Evolutionary conservation across 441 rosid species (phyloP).

Genomic region (Sinapis alba): DNA sequence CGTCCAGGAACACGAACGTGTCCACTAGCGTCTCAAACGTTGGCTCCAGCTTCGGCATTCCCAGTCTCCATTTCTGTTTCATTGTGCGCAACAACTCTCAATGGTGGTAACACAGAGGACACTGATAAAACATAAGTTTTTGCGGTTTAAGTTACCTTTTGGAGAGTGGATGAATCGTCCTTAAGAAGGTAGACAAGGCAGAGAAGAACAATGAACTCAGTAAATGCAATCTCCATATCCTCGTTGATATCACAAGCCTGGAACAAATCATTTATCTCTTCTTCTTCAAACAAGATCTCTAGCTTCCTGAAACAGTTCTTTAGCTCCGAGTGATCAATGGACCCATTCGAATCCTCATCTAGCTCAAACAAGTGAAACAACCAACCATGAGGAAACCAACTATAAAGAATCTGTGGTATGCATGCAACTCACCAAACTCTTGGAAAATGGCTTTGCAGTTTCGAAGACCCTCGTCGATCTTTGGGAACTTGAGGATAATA

Average conservation of each 20-base stretch:
- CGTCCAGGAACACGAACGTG: slow-evolving; percentile 88
- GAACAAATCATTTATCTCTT: slow-evolving; percentile 80
- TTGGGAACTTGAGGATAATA: slow-evolving; percentile 86
- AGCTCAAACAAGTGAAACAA: slow-evolving; percentile 4
- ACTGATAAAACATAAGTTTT: neutral
- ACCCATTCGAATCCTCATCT: slow-evolving; percentile 91
- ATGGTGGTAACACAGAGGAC: neutral
- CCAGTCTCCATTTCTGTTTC: slow-evolving; percentile 57
- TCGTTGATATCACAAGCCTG: slow-evolving; percentile 81
- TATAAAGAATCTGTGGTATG: neutral
- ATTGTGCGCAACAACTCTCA: neutral
- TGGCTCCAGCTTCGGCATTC: slow-evolving; percentile 76
- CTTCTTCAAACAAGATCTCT: slow-evolving; percentile 73
- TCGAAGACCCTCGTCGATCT: slow-evolving; percentile 77
- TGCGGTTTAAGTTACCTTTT: slow-evolving; percentile 42
- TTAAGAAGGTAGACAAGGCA: slow-evolving; percentile 90
- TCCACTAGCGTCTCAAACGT: slow-evolving; percentile 85
- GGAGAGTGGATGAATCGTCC: slow-evolving; percentile 58
- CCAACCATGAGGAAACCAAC: neutral
- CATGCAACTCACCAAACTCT: slow-evolving; percentile 64
- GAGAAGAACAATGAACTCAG: slow-evolving; percentile 89
- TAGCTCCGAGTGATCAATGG: slow-evolving; percentile 78
- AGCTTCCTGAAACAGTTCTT: slow-evolving; percentile 72
- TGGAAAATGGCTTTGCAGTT: slow-evolving; percentile 83
- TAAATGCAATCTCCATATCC: slow-evolving; percentile 80